Evolutionary conservation across 108 stramenopile genomes (phyloP), one percentile per base, ranked within the genome.

Genomic region (Nannochloropsis gaditana): DNA sequence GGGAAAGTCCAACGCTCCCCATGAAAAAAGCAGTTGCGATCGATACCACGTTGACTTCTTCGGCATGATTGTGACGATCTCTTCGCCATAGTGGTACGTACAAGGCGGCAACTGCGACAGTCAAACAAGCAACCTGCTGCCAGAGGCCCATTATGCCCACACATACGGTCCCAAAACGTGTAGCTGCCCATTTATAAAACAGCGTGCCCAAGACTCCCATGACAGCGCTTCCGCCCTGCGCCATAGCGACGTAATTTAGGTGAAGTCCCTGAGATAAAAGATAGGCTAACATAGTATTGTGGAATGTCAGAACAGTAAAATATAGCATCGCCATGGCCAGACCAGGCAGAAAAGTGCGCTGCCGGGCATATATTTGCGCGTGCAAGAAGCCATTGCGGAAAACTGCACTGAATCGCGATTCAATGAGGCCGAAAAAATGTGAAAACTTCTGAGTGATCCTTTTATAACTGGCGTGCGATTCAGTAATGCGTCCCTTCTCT

Each of bases 221-320:
- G 19, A 2, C 59, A n/a, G 59, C 15, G 59, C 59, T 73, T 73
- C 59, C 59, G 19, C 59, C 59, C 59, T 73, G 59, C 3, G 59
- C 59, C 59, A 73, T n/a, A 15, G 59, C 59, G n/a, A 73, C 6
- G 6, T n/a, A 73, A 73, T 15, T 73, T n/a, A 73, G 19, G 8
- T 8, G 0, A 15, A 73, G 59, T 15, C 59, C 59, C 59, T n/a
- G 59, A 15, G 4, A n/a, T n/a, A 73, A 73, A 3, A 73, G 59
- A n/a, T 73, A 73, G n/a, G 59, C 59, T n/a, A 73, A n/a, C 59
- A 73, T 73, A 73, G 59, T 73, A n/a, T n/a, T 73, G 59, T 73
- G 59, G n/a, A 73, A 73, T n/a, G 59, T 73, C n/a, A 73, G 59
- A 15, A 73, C 59, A 15, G 59, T 73, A 4, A 73, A n/a, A 8